Evolutionary conservation across 1,284 basidiomycete genomes (phyloP), one percentile per base, ranked within the genome.

Genomic region (Trametes versicolor): DNA sequence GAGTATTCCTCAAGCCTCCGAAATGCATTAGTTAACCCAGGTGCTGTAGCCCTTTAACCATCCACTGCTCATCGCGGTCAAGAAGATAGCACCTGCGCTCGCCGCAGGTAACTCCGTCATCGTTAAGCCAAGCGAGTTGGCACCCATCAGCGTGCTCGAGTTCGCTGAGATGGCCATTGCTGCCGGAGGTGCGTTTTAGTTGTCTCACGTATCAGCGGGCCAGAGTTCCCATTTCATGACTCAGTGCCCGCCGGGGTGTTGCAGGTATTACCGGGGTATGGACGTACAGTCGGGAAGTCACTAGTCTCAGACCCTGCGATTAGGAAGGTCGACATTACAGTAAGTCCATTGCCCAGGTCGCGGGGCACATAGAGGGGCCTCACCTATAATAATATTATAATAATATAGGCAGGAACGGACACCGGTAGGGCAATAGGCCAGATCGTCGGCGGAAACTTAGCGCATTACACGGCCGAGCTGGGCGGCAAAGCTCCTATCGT

Each of bases 41-140:
- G 13, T 48, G n/a, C 1, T 29, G 29, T 67, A 93, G 90, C 92
- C 93, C 1, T 95, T 94, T 76, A 94, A 95, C 70, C 91, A 94
- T 71, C 93, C 93, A 2, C 79, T 95, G 17, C 75, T 95, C 32
- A 95, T 95, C 66, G 92, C 92, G 1, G 75, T 95, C 56, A 95
- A 95, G 82, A 95, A 95, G 77, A 89, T 95, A 64, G 92, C 91
- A 0, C 92, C 93, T 6, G 94, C 93, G 0, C 80, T 95, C 17
- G 94, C 94, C 34, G 92, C 93, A 2, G 93, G 94, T 3, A 95
- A 95, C 73, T 89, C 88, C 58, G 86, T 94, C 54, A 83, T 95
- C 56, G 88, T 95, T 32, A 95, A 95, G 72, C 93, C 94, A 2
- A 67, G 61, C 47, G 68, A 94, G 87, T 79, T 92, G 37, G 92